Evolutionary conservation across 176 grass and related monocot species (phyloP).

Genomic region (Rhynchospora breviuscula): DNA sequence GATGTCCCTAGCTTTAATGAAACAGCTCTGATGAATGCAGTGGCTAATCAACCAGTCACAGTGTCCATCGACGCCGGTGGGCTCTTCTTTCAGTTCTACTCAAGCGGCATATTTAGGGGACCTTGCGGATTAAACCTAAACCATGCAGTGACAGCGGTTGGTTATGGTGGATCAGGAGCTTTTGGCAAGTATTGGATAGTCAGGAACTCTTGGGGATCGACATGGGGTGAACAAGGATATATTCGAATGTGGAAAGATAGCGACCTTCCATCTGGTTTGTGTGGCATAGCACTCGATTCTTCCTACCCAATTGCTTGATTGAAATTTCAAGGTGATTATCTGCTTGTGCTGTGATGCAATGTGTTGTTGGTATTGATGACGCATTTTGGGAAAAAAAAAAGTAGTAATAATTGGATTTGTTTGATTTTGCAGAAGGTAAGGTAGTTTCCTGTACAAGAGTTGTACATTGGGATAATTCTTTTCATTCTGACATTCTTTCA

Average conservation of each 20-base stretch:
- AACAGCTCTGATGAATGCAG: slow-evolving; percentile 27
- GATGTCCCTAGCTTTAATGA: neutral
- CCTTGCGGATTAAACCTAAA: neutral
- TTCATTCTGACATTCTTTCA: no score
- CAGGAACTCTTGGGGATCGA: slow-evolving; percentile 42
- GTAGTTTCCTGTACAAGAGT: no score
- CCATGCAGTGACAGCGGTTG: slow-evolving; percentile 16
- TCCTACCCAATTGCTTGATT: no score
- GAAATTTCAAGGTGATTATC: no score
- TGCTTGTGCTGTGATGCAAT: no score
- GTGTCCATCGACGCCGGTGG: slow-evolving; percentile 13
- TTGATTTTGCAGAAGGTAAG: no score
- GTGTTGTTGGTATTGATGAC: no score
- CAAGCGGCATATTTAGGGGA: slow-evolving; percentile 23
- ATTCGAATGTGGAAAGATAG: slow-evolving; percentile 33
- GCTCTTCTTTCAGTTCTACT: slow-evolving; percentile 25
- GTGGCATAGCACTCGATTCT: no score
- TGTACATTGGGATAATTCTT: no score
- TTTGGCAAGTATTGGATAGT: slow-evolving; percentile 39
- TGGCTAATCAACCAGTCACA: slow-evolving; percentile 25
- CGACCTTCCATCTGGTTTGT: neutral
- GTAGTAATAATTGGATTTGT: no score
- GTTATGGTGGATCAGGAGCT: slow-evolving; percentile 16
- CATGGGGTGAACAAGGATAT: slow-evolving; percentile 33
- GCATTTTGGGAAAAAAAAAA: no score